Base-by-base conservation (phyloP, 768 basidiomycete species). In the Phaffia tasmanica region DNA sequence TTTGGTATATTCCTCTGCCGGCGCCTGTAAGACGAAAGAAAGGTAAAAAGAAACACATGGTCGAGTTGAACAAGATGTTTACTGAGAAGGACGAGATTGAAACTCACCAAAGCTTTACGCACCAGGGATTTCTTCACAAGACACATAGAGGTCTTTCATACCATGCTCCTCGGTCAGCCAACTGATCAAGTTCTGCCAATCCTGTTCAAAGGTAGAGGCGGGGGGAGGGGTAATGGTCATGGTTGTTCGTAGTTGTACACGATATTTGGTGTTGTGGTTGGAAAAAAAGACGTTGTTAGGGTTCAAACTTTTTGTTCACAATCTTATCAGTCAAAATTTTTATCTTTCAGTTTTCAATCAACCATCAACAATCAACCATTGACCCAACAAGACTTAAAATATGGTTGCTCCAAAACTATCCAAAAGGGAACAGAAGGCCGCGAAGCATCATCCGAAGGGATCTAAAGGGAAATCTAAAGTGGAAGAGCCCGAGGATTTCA, bases 381-480 rank as follows among this genome's bases (percentile, higher is more conserved):
- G 47, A 50, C 15, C 65, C 21, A 46, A 42, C 65, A n/a, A 21
- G 30, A n/a, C 46, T 30, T 14, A 25, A 9, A 59, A 62, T 53
- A 48, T 47, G 60, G 29, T 51, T 23, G 27, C 56, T 3, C 30
- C 63, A 1, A 57, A 50, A 9, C 57, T 69, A 3, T 56, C 67
- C 30, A 69, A 69, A 57, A 69, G 63, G 57, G 62, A 69, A 57
- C 67, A 69, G 51, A 69, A 69, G 30, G 67, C 67, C 27, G 35
- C 49, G 35, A 58, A 65, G 30, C 58, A 59, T 16, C 57, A 65
- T 50, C 23, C 64, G 23, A 48, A 57, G 19, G 46, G 51, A 14
- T n/a, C 64, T 16, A 27, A 47, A 21, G 57, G n/a, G 16, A 30
- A 57, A 14, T 58, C 64, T 4, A 64, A 54, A 19, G 46, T 53